Base-by-base conservation (phyloP, 2,329 filamentous ascomycete species). In the Ampelomyces quisqualis region DNA sequence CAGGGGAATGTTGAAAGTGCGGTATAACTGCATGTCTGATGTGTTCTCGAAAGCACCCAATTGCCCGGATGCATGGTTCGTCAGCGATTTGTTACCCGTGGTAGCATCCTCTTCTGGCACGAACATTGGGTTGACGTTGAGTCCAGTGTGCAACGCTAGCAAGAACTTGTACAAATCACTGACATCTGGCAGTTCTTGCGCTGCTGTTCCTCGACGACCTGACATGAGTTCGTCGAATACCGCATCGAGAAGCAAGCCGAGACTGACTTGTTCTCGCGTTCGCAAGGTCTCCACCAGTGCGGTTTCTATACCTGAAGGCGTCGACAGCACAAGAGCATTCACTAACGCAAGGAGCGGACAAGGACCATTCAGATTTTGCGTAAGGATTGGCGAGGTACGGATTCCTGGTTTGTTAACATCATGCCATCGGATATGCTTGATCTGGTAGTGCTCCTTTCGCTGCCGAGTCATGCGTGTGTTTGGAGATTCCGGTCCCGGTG, bases 41-140 rank as follows among this genome's bases (percentile, higher is more conserved):
- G 91, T 97, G 38, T 88, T 78, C 58, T 95, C 88, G 60, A 98
- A 98, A 0, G 82, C 85, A 1, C 91, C 91, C n/a, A 76, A 70
- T 21, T 69, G 62, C 3, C 41, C 39, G n/a, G 42, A 33, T 72
- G 80, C 35, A 70, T 74, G 56, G 28, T 63, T 61, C 27, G 62
- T 57, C 21, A 68, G 49, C 17, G 60, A 47, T 11, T 61, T 55
- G 51, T 65, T 53, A 24, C 52, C 61, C 74, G 51, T 48, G 2
- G 51, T 55, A 7, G 51, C 50, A 13, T 73, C 39, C 57, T 68
- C 20, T 72, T 6, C 77, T 2, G 88, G 78, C 6, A 94, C 77
- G 50, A 95, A 93, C 14, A 86, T 82, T 2, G 93, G 93, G 52
- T 98, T 98, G 42, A 97, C 91, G 58, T 97, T 98, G 88, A 98